Evolutionary conservation across 2,329 filamentous ascomycete genomes (phyloP).

Genomic region (Fusarium sp.): DNA sequence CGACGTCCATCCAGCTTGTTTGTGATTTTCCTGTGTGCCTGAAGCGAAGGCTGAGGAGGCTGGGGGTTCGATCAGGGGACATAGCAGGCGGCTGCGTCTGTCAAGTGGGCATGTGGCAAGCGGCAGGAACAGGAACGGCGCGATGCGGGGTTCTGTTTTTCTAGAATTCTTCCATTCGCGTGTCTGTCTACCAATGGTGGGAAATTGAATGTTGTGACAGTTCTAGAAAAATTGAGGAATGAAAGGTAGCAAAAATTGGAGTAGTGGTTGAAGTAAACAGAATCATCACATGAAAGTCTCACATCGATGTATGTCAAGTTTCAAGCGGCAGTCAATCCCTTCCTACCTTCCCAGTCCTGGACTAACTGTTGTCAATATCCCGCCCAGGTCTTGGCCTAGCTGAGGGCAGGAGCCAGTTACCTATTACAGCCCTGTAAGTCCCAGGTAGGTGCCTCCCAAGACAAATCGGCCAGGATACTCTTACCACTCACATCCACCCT

Average conservation of each 20-base stretch:
- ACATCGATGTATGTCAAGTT: background rate
- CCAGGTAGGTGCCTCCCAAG: background rate
- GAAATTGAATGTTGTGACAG: background rate
- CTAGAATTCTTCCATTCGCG: conserved; percentile 44
- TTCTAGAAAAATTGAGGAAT: background rate
- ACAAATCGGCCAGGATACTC: background rate
- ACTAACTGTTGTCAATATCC: background rate
- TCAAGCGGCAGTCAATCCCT: background rate
- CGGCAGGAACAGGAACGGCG: conserved; percentile 38
- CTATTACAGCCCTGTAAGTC: background rate
- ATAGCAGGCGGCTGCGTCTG: conserved; percentile 18
- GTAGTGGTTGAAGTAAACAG: background rate
- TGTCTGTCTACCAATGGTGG: conserved; percentile 28
- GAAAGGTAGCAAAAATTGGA: background rate
- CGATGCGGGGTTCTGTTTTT: conserved; percentile 42
- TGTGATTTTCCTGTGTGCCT: background rate
- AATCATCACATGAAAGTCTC: background rate
- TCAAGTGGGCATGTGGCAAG: conserved; percentile 27
- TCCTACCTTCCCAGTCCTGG: background rate
- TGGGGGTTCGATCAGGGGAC: conserved; percentile 13
- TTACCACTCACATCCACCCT: background rate
- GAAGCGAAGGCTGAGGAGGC: conserved; percentile 2
- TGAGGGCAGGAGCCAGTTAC: background rate
- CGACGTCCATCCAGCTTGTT: background rate
- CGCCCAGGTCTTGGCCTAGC: background rate